Conservation (phyloP, 331 rosid species). For the Cydonia oblonga region DNA sequence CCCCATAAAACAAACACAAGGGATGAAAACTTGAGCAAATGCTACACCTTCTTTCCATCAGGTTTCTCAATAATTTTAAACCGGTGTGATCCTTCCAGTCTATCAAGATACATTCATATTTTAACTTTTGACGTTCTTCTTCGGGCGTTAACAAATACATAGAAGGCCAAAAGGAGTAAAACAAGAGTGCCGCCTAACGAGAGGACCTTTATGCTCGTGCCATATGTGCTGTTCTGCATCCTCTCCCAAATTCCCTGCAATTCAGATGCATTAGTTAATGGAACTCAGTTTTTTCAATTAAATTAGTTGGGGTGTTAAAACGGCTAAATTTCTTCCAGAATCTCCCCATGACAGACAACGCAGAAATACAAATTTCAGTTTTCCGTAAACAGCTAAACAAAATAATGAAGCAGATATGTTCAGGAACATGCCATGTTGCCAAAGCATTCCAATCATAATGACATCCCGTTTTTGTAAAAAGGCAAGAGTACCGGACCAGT, state of each 20-base stretch:
- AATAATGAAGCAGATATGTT: background rate
- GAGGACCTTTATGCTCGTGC: conserved; percentile 20
- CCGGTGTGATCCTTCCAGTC: background rate
- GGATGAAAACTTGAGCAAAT: background rate
- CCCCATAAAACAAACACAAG: too few species aligned
- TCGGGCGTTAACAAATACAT: conserved; percentile 46
- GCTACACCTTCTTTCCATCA: background rate
- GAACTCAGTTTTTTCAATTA: background rate
- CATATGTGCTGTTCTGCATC: conserved; percentile 20
- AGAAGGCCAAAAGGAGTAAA: conserved; percentile 24
- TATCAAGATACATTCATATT: conserved; percentile 15
- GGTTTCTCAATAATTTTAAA: background rate
- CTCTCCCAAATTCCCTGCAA: conserved; percentile 52
- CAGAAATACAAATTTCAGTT: background rate
- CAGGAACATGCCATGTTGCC: background rate
- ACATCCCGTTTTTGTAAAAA: background rate
- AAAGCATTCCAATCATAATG: background rate
- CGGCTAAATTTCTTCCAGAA: background rate
- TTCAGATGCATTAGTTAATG: conserved; percentile 3
- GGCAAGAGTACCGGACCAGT: background rate
- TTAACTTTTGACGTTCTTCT: conserved; percentile 62
- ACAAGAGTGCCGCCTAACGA: conserved; percentile 17
- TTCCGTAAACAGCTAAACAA: background rate
- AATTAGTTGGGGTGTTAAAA: background rate
- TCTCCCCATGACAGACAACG: background rate